Evolutionary conservation across 2,329 filamentous ascomycete species (phyloP), one percentile per base, ranked within the genome.

Genomic region (Didymella exigua): DNA sequence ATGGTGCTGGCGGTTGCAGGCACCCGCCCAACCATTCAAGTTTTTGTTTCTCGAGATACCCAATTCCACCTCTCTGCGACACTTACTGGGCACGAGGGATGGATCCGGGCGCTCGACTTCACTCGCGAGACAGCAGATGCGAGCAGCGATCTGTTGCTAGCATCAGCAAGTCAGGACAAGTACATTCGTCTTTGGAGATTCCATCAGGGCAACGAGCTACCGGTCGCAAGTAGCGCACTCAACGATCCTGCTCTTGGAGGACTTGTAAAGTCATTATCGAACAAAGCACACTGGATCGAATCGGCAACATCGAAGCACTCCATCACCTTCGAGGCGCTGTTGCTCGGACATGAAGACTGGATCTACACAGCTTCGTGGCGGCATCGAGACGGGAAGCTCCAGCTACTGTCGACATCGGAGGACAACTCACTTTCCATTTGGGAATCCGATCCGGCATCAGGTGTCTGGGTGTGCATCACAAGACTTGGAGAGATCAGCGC

Each of bases 301-400:
- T 81, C 84, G 2, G 23, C 55, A 36, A 79, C 77, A 0, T 80
- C 79, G 4, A 87, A 88, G 61, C 93, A 90, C 74, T 90, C 89
- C 6, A 82, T 96, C 51, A 96, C 92, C 0, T 98, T 99, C 63
- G 95, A 99, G 74, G 95, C 95, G 1, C 80, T 99, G 2, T 83
- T 99, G 5, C 84, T 99, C 2, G 95, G 95, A 8, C 95, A 99
- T 70, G 95, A 99, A 71, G 95, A 99, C 69, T 99, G 95, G 95
- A 93, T 99, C 53, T 98, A 96, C 75, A 96, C 90, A 51, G 88
- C 90, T 2, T 81, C 82, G 49, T 97, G 93, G 93, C 83, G 84
- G 55, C 80, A 79, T 37, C 68, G 76, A 13, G 76, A 79, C 54
- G 76, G 74, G 43, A 85, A 82, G 55, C 80, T 89, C 11, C 90